Percentiles rank a stretch among this genome's conserved stretches.
Conservation (phyloP, 139 green algal genomes). For the Chlorella sp. region DNA sequence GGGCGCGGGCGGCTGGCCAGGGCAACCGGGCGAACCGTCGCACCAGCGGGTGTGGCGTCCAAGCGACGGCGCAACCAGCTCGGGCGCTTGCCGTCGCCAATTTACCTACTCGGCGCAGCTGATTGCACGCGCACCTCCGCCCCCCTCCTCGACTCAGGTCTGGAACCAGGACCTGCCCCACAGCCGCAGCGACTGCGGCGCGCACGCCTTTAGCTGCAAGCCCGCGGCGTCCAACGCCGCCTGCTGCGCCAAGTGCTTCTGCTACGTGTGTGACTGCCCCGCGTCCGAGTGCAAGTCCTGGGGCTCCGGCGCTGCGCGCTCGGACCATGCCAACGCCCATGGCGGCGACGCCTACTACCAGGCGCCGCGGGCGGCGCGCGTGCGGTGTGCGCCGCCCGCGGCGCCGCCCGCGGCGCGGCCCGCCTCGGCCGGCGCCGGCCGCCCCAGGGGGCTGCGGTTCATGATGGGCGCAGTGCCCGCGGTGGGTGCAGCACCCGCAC, state of each 20-base stretch:
- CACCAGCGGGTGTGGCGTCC: too few species aligned
- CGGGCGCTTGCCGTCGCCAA: too few species aligned
- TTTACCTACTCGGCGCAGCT: too few species aligned
- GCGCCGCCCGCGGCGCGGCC: not conserved
- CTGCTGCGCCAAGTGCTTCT: slow-evolving; percentile 50
- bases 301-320: slow-evolving; percentile 36
- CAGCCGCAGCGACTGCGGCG: slow-evolving; percentile 13
- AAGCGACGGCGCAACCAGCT: too few species aligned
- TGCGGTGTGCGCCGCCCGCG: too few species aligned
- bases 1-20: too few species aligned
- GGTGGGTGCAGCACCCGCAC: too few species aligned
- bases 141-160: too few species aligned
- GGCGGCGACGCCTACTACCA: slow-evolving; percentile 5
- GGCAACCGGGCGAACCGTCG: too few species aligned
- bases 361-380: not conserved
- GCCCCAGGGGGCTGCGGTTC: not conserved
- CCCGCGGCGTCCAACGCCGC: not conserved
- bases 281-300: slow-evolving; percentile 45
- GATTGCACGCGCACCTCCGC: too few species aligned
- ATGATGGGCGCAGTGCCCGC: too few species aligned
- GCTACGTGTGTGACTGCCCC: slow-evolving; percentile 53
- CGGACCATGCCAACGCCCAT: slow-evolving; percentile 53
- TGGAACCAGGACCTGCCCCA: slow-evolving; percentile 35
- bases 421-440: not conserved
- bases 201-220: not conserved